Base-by-base conservation (phyloP, 1,139 yeast genomes). In the Lodderomyces pseudojiufengensis region DNA sequence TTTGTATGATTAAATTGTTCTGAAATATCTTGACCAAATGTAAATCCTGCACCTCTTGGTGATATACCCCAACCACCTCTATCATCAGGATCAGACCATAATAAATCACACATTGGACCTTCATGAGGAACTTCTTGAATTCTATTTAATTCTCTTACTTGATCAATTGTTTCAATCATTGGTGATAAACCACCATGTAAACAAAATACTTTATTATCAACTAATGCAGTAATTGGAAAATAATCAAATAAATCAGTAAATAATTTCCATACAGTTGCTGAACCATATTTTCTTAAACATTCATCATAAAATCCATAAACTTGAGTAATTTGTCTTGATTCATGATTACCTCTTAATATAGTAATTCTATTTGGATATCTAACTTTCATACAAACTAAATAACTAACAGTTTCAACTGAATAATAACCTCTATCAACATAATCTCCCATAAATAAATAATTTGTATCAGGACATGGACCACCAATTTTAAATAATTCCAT, bases 261-360 rank as follows among this genome's bases (percentile, higher is more conserved):
- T 42, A 70, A 64, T 53, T 76, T 80, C 98, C 98, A 92, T 26
- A 92, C 97, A 47, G 86, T 87, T 41, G 97, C 95, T 43, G 85
- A 78, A 23, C 98, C 98, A 59, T 92, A 92, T 61, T 92, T 92
- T 50, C 97, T 75, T 53, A 92, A 76, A 53, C 97, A 88, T 64
- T 92, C 99, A 64, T 94, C 98, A 61, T 94, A 92, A 61, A 92
- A 92, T 14, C 99, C 99, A 58, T 92, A 92, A 22, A 92, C 98
- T 57, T 90, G 95, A 29, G 98, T 92, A 54, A 94, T 94, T 57
- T 92, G 98, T 46, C 98, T 77, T 24, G 95, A 83, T 64, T 92
- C 99, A 63, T 92, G 99, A 62, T 92, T 92, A 14, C 99, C 99
- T 59, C 98, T 78, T 43, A 94, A 79, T 46, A 92, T 78, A 16